Evolutionary conservation across 2,329 filamentous ascomycete genomes (phyloP).

Genomic region (Colletotrichum sp.): DNA sequence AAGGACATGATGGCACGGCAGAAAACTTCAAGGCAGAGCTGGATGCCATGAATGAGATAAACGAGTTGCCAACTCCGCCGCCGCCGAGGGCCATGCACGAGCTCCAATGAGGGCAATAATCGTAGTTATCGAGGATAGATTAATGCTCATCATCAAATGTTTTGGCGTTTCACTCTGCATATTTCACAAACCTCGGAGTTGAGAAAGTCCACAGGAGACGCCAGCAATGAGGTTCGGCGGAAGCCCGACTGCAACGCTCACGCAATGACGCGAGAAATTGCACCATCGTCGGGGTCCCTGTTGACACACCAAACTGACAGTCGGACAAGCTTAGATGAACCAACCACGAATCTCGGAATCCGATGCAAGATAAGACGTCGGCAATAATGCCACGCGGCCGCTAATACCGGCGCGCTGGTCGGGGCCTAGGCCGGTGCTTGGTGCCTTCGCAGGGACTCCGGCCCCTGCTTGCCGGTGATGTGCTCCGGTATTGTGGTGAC

Average conservation of each 20-base stretch:
- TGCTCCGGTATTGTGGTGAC: background rate
- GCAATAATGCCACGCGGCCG: background rate
- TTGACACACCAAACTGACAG: background rate
- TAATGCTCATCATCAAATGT: background rate
- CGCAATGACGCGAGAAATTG: conserved; percentile 4
- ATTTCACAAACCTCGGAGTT: background rate
- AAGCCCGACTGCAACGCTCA: background rate
- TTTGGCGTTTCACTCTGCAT: rapidly evolving
- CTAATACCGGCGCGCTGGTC: background rate
- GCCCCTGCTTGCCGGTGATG: background rate
- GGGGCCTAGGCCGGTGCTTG: background rate
- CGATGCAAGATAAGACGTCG: background rate
- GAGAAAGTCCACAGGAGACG: background rate
- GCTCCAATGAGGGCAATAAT: background rate
- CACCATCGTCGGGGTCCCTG: background rate
- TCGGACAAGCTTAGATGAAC: background rate
- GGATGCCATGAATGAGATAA: background rate
- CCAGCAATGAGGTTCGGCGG: background rate
- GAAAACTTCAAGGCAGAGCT: background rate
- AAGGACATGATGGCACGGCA: background rate
- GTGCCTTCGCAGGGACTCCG: background rate
- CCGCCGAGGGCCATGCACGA: background rate
- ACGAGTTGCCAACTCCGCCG: background rate
- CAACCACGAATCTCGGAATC: background rate
- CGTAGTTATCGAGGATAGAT: rapidly evolving